A percentile compares a stretch with the other conserved stretches of the same genome.
These are phyloP conservation scores for Candida jianshihensis DNA, from an alignment of 805 yeast species.

Conservation along the genomic window DNA sequence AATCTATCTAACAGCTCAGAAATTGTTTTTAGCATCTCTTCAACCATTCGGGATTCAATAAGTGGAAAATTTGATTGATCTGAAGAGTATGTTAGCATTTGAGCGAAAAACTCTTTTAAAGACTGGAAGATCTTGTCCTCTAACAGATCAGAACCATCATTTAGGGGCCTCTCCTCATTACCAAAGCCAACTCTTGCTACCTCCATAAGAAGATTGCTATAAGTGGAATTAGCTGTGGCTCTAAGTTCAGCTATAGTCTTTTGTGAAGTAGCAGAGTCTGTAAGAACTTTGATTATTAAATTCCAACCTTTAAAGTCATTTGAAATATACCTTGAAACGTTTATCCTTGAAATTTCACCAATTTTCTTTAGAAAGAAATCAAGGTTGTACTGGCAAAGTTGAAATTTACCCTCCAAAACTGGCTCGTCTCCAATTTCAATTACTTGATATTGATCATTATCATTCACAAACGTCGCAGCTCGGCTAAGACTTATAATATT, in stretches of 20 bases:
- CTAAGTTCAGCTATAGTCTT: constrained; percentile 37
- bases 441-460: background rate
- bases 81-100: constrained; percentile 28
- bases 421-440: constrained; percentile 18
- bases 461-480: constrained; percentile 11
- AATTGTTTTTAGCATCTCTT: constrained; percentile 54
- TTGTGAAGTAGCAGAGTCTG: constrained; percentile 38
- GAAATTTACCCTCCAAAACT: constrained; percentile 14
- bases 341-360: constrained; percentile 43
- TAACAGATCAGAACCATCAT: constrained; percentile 23
- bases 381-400: constrained; percentile 45
- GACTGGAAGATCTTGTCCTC: constrained; percentile 45
- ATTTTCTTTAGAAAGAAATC: constrained; percentile 48
- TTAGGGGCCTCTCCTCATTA: background rate
- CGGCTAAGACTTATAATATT: constrained; percentile 41
- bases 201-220: constrained; percentile 41
- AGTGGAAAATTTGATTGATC: constrained; percentile 32
- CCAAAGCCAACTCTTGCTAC: constrained; percentile 19
- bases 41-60: constrained; percentile 62
- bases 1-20: constrained; percentile 71
- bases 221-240: constrained; percentile 39
- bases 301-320: constrained; percentile 40
- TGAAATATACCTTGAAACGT: constrained; percentile 42
- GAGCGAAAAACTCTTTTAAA: constrained; percentile 36
- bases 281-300: constrained; percentile 37